phyloP scores from a whole-genome alignment of 495 filamentous ascomycete species.

The Podospora anserina region DNA sequence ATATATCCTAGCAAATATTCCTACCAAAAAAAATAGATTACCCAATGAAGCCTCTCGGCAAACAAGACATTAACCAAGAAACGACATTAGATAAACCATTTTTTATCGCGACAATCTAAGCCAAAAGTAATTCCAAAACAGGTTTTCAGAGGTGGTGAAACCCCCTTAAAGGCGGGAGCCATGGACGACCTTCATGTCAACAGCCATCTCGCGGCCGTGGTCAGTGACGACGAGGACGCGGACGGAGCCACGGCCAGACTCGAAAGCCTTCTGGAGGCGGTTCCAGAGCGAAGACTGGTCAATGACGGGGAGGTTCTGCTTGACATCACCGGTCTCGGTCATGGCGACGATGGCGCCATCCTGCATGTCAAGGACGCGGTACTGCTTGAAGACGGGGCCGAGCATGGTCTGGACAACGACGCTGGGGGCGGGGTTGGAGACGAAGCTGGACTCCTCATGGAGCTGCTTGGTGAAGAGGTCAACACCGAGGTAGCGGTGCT shows the following conservation, averaged over 20 bases:
- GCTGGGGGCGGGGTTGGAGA: conserved; percentile 92
- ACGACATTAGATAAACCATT: neutral
- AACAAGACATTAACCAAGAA: neutral
- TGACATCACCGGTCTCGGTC: conserved; percentile 80
- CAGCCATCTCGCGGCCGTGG: conserved; percentile 87
- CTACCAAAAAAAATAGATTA: neutral
- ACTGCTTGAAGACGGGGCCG: conserved; percentile 99
- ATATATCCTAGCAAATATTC: conserved; percentile 6
- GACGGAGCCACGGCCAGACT: conserved; percentile 87
- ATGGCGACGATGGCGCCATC: conserved; percentile 63
- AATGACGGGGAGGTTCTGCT: conserved; percentile 89
- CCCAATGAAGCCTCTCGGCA: neutral
- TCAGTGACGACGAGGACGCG: conserved; percentile 95
- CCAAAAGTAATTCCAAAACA: neutral
- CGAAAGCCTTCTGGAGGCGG: conserved; percentile 80
- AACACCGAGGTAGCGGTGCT: conserved; percentile 99
- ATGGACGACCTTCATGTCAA: conserved; percentile 98
- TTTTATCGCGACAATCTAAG: neutral
- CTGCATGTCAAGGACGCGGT: conserved; percentile 97
- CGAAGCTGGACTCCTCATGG: conserved; percentile 96
- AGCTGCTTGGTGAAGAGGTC: conserved; percentile 99
- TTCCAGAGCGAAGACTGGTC: conserved; percentile 85
- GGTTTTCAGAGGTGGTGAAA: neutral
- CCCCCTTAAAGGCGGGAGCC: conserved; percentile 52
- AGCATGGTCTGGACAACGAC: conserved; percentile 99